phyloP scores from a whole-genome alignment of 2,329 filamentous ascomycete genomes.

The Cladosporium sp. region DNA sequence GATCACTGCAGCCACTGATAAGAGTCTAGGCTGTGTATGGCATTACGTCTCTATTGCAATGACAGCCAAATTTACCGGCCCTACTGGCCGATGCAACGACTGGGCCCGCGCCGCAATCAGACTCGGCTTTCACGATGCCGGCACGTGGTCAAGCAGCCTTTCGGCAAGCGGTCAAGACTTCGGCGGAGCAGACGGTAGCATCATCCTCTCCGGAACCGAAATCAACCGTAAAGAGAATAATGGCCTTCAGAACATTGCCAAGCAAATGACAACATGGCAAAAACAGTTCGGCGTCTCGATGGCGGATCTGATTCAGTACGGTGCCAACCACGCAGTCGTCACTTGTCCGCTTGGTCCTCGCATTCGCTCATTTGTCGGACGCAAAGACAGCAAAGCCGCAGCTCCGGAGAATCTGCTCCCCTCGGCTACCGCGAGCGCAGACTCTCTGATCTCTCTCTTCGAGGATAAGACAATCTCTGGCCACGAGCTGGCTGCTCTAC shows the following conservation, averaged over 20 bases:
- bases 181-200: constrained; percentile 44
- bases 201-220: constrained; percentile 39
- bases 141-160: constrained; percentile 34
- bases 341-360: constrained; percentile 36
- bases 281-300: constrained; percentile 30
- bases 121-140: constrained; percentile 45
- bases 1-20: too few relatives aligned
- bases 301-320: constrained; percentile 36
- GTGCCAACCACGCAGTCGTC: constrained; percentile 33
- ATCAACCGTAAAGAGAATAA: constrained; percentile 32
- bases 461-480: constrained; percentile 34
- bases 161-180: constrained; percentile 26
- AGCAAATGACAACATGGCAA: constrained; percentile 14
- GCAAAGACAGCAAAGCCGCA: constrained; percentile 32
- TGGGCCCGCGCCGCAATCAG: constrained; percentile 41
- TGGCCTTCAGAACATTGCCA: constrained; percentile 14
- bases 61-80: constrained; percentile 13
- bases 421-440: constrained; percentile 24
- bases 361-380: constrained; percentile 32
- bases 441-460: constrained; percentile 28
- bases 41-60: constrained; percentile 35
- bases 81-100: constrained; percentile 33
- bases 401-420: constrained; percentile 31
- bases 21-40: constrained; percentile 33
- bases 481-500: constrained; percentile 32